Evolutionary conservation across 345 rosid genomes (phyloP), one percentile per base, ranked within the genome.

Genomic region (Raphanus sativus): DNA sequence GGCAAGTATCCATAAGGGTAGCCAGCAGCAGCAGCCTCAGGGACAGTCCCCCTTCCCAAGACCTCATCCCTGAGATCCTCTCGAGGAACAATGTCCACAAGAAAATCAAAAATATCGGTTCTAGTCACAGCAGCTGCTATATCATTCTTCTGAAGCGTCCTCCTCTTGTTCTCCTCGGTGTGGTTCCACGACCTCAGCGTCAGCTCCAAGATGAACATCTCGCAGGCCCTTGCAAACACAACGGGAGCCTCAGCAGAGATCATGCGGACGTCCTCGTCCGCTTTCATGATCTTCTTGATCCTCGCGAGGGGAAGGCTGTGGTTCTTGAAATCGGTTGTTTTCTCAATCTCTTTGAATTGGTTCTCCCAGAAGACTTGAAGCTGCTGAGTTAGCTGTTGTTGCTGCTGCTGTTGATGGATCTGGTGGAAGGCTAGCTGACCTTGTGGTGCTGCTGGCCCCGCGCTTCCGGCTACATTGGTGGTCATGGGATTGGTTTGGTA

Each of bases 201-300:
- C 67, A 94, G 78, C 77, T 94, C 99, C 67, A 94, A 74, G 79
- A 94, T 92, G 80, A 94, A 94, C 99, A 94, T 92, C 82, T 94
- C 99, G 24, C 99, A 94, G 3, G 99, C 99, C 77, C 99, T 87
- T 15, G 99, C 97, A 62, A 94, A 94, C 45, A 94, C 86, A 8
- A 94, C 94, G 0, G 99, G 99, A 4, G 99, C 99, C 81, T 94
- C 99, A 1, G 99, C 98, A 0, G 99, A 94, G 74, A 94, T 94
- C 99, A 92, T 94, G 76, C 94, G 88, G 42, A 94, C 99, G 38
- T 94, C 98, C 76, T 94, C 98, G 7, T 94, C 98, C 0, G 98
- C 98, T 80, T 94, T 94, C 99, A 94, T 94, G 89, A 94, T 94
- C 81, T 94, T 94, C 89, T 94, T 94, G 86, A 94, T 94, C 83